Evolutionary conservation across 2,329 filamentous ascomycete species (phyloP), one percentile per base, ranked within the genome.

Genomic region (Colletotrichum gloeosporioides): DNA sequence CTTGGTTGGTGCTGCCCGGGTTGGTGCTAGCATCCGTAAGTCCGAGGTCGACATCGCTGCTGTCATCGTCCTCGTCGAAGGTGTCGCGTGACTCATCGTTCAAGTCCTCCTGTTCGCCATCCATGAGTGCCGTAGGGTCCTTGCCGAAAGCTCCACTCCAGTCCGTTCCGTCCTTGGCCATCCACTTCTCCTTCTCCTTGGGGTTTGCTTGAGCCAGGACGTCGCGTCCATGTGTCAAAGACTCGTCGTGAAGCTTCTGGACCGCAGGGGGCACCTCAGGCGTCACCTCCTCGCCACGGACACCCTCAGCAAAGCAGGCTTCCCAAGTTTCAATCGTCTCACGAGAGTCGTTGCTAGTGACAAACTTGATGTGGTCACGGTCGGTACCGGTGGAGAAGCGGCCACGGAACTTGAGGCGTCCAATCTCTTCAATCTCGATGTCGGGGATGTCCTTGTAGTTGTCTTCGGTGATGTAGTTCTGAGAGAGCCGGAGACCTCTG

Each of bases 321-420:
- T 98, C 96, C 95, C 96, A 99, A 0, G 94, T 95, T 86, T 99
- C 96, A 78, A 95, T 98, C 0, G 96, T 98, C 87, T 99, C 97
- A 36, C 96, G 93, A 2, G 94, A 93, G 82, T 98, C 93, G 81
- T 98, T 98, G 84, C 98, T 95, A 64, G 92, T 91, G 27, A 98
- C 93, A 80, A 98, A 98, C 2, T 89, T 89, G 78, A 95, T 90
- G 82, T 99, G 97, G 22, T 95, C 94, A 70, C 95, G 92, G 82
- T 98, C 96, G 65, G 95, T 98, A 16, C 96, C 96, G 1, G 96
- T 93, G 78, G 97, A 98, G 88, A 99, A 99, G 15, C 93, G 90
- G 13, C 92, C 95, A 3, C 89, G 89, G 89, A 99, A 98, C 44
- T 92, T 91, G 15, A 99, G 87, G 3, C 96, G 93, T 2, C 96